Evolutionary conservation across 169 alveolate species (phyloP).

Genomic region (Plasmodium knowlesi): DNA sequence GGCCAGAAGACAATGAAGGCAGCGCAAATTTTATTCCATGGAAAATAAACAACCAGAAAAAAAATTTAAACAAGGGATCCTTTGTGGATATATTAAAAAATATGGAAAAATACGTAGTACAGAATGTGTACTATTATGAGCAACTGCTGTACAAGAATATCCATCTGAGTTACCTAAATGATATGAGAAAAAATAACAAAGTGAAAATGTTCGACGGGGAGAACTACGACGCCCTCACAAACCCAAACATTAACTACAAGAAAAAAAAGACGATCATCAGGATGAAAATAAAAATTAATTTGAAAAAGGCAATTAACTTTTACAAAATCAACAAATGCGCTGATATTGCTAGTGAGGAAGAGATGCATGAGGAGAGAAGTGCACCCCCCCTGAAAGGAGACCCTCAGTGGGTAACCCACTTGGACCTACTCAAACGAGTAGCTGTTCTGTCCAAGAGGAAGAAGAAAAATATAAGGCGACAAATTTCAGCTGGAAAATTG

Average conservation of each 20-base stretch:
- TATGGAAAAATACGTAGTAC: constrained; percentile 55
- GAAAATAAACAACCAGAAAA: constrained; percentile 60
- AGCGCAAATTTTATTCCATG: constrained; percentile 24
- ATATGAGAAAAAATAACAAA: constrained; percentile 1
- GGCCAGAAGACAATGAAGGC: constrained; percentile 4
- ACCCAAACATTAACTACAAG: constrained; percentile 47
- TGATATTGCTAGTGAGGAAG: not conserved
- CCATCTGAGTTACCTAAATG: constrained; percentile 12
- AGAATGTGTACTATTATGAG: constrained; percentile 45
- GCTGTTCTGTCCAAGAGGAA: constrained; percentile 29
- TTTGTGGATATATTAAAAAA: constrained; percentile 39
- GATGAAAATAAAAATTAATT: constrained; percentile 43
- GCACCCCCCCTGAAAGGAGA: not conserved
- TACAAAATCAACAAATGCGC: not conserved
- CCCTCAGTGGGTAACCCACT: not conserved
- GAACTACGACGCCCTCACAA: constrained; percentile 69
- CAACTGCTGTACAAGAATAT: constrained; percentile 65
- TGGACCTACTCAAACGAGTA: constrained; percentile 10
- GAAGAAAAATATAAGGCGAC: constrained; percentile 30
- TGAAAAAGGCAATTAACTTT: constrained; percentile 39
- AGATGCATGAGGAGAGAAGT: not conserved
- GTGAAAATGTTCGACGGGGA: constrained; percentile 71
- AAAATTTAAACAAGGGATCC: constrained; percentile 23
- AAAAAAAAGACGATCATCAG: constrained; percentile 48
- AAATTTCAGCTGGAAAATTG: constrained; percentile 8